Conservation (phyloP, 2,329 filamentous ascomycete genomes). For the Cryphonectria radicalis region DNA sequence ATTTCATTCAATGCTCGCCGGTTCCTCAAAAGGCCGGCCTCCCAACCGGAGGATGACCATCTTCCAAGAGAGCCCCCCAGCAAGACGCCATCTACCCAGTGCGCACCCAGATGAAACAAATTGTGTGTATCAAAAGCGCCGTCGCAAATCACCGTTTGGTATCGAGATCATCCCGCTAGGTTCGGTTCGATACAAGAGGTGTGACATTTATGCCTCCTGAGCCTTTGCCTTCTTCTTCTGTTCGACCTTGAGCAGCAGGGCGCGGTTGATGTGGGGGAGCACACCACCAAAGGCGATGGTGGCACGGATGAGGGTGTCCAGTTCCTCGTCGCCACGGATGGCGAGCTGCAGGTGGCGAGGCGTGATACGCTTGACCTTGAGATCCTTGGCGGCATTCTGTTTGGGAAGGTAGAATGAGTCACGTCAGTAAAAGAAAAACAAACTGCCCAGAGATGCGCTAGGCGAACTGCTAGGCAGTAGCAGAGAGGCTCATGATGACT, state of each 20-base stretch:
- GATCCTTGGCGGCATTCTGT: conserved; percentile 95
- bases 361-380: conserved; percentile 99
- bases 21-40: background rate
- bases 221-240: conserved; percentile 47
- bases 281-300: conserved; percentile 99
- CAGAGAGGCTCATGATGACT: background rate
- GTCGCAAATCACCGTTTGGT: background rate
- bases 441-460: background rate
- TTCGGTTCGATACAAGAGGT: background rate
- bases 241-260: conserved; percentile 65
- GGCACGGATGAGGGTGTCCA: conserved; percentile 95
- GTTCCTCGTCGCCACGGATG: conserved; percentile 97
- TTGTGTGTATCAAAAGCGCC: conserved; percentile 14
- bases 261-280: conserved; percentile 97
- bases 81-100: background rate
- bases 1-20: background rate
- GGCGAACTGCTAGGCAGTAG: conserved; percentile 20
- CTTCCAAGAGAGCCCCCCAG: background rate
- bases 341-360: conserved; percentile 96
- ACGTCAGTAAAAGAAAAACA: background rate
- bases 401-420: conserved; percentile 10
- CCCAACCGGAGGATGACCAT: background rate
- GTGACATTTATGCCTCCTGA: conserved; percentile 38
- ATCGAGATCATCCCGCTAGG: background rate
- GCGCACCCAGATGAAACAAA: background rate